Conservation (phyloP, 352 stramenopile species). For the Phytophthora hybrid region DNA sequence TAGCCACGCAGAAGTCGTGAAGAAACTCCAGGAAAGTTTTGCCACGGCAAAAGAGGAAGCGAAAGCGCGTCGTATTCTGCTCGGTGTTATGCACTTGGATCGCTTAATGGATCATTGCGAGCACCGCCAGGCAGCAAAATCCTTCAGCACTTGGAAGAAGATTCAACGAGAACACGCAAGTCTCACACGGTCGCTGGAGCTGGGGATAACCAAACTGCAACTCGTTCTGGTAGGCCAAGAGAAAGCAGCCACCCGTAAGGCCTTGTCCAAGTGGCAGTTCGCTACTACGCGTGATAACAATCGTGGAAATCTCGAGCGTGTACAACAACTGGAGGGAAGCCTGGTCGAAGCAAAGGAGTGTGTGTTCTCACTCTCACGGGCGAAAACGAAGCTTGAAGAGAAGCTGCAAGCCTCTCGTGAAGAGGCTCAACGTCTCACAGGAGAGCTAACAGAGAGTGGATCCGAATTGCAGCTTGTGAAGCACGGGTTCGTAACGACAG, state of each 20-base stretch:
- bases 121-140: conserved; percentile 33
- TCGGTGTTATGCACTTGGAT: conserved; percentile 35
- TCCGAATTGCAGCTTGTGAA: conserved; percentile 78
- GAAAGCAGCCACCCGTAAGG: conserved; percentile 20
- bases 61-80: conserved; percentile 15
- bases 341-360: conserved; percentile 76
- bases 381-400: conserved; percentile 70
- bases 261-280: conserved; percentile 46
- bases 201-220: conserved; percentile 38
- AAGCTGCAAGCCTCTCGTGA: conserved; percentile 49
- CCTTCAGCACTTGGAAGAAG: conserved; percentile 29
- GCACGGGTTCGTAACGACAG: conserved; percentile 62
- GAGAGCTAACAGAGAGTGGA: conserved; percentile 53
- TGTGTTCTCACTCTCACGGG: conserved; percentile 70
- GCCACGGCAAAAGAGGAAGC: conserved; percentile 11
- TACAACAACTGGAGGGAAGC: conserved; percentile 40
- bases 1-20: conserved; percentile 7
- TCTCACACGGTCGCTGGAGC: conserved; percentile 7
- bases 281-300: conserved; percentile 36
- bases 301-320: conserved; percentile 30
- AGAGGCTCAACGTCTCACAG: conserved; percentile 43
- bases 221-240: conserved; percentile 31
- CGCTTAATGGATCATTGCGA: conserved; percentile 35
- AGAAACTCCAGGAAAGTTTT: conserved; percentile 26
- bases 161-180: conserved; percentile 14